A percentile compares a stretch with the other conserved stretches of the same genome.
These are phyloP conservation scores for Phytopythium sindhum DNA, from an alignment of 352 stramenopile species.

Conservation along the genomic window DNA sequence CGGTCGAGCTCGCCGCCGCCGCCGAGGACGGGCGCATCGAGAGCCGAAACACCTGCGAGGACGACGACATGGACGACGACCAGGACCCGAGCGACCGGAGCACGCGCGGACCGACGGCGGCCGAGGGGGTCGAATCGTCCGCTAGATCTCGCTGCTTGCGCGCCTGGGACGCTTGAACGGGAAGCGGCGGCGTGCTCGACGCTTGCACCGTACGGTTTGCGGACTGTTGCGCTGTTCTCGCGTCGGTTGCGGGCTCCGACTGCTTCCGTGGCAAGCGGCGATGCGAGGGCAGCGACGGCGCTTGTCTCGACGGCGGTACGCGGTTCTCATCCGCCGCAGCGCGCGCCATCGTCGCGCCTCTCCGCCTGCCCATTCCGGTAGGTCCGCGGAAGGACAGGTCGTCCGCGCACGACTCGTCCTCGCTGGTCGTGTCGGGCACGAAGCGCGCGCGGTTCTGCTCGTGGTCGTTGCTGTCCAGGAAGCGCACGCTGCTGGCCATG, in stretches of 20 bases:
- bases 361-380: not conserved
- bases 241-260: not conserved
- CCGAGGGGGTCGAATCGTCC: not conserved
- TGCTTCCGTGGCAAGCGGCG: not conserved
- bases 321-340: not conserved
- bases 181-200: not conserved
- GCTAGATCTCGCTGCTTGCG: not conserved
- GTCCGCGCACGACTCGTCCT: constrained; percentile 12
- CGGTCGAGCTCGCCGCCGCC: constrained; percentile 6
- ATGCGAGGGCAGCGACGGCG: not conserved
- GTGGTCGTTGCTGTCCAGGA: constrained; percentile 2
- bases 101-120: not conserved
- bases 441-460: constrained; percentile 19
- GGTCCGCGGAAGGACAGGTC: not conserved
- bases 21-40: not conserved
- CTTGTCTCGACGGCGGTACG: not conserved
- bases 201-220: not conserved
- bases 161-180: not conserved
- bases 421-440: constrained; percentile 26
- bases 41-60: not conserved
- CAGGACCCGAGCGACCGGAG: constrained; percentile 14
- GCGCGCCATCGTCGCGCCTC: not conserved
- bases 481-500: constrained; percentile 5
- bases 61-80: constrained; percentile 19
- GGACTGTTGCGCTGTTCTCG: not conserved